Evolutionary conservation across 2,329 filamentous ascomycete species (phyloP), one percentile per base, ranked within the genome.

Genomic region (Ophiosphaerella narmari): DNA sequence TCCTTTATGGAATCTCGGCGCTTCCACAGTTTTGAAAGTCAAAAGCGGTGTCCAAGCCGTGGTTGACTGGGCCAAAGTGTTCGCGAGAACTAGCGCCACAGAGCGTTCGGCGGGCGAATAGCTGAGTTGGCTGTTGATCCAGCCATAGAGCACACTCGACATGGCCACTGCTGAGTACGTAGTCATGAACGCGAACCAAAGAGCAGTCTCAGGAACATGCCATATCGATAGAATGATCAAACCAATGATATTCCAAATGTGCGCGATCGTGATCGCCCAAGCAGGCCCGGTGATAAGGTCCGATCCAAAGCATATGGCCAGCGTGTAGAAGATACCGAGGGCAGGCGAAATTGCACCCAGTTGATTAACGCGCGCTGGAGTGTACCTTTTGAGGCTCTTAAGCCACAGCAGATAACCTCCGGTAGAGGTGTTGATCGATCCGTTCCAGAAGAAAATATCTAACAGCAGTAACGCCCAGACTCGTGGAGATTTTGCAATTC

Each of bases 381-480:
- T 73, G 60, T 77, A 84, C 2, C 79, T 72, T 1, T 76, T 65
- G 12, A 85, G 59, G 47, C 78, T 81, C 66, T 85, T 85, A 39
- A 86, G 70, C 82, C 82, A 86, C 0, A 86, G 73, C 2, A 84
- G 63, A 50, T 80, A 85, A 0, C 75, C 78, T 2, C 80, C 82
- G 1, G 76, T 71, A 6, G 65, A 74, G 1, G 75, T 77, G 39
- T 81, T 78, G 54, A 64, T 51, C n/a, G 76, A 67, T 5, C 76
- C 74, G 50, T 84, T 84, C 79, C 80, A 85, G 67, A 85, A 85
- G 21, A 85, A 72, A 5, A 82, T 73, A 39, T 82, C 78, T 26
- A 82, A 72, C 1, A 79, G 51, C 0, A 83, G 67, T 8, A 85
- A 66, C 0, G 75, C 68, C 74, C 79, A 85, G 42, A 85, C 77